These are phyloP conservation scores for Stipa capillata DNA, from an alignment of 176 grass and related monocot genomes.

Conservation along the genomic window DNA sequence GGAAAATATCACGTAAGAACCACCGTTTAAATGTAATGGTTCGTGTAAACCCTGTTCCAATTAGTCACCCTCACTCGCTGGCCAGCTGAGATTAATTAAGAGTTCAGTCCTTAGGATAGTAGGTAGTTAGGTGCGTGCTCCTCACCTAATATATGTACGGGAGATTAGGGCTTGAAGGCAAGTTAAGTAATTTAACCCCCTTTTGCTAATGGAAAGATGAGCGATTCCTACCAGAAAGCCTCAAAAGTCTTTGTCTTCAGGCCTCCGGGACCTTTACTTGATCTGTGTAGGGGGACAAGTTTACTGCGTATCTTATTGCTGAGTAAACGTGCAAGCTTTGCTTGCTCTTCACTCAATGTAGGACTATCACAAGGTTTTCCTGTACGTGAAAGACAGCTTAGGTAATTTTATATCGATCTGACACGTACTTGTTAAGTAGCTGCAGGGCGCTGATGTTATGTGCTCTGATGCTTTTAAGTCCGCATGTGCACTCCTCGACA, in stretches of 20 bases:
- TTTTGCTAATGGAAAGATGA: neutral
- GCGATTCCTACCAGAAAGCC: neutral
- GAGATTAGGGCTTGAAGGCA: neutral
- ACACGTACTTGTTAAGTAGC: neutral
- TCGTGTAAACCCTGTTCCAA: too few species aligned
- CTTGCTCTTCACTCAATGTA: slow-evolving; percentile 19
- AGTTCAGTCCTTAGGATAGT: neutral
- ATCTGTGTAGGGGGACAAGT: neutral
- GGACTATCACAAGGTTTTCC: neutral
- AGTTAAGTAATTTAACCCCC: neutral
- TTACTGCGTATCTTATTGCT: neutral
- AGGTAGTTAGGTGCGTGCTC: slow-evolving; percentile 15
- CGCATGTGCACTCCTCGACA: neutral
- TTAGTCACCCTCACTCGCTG: neutral
- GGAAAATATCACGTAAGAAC: neutral
- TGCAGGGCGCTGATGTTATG: neutral
- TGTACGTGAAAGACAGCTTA: neutral
- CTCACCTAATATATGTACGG: slow-evolving; percentile 22
- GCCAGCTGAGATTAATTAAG: neutral
- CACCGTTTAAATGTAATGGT: neutral
- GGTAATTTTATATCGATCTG: neutral
- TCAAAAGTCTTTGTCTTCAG: slow-evolving; percentile 14
- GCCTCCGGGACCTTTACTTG: neutral
- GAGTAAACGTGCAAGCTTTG: slow-evolving; percentile 34
- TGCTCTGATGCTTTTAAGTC: neutral